phyloP scores from a whole-genome alignment of 169 alveolate genomes.

The Miamiensis avidus region DNA sequence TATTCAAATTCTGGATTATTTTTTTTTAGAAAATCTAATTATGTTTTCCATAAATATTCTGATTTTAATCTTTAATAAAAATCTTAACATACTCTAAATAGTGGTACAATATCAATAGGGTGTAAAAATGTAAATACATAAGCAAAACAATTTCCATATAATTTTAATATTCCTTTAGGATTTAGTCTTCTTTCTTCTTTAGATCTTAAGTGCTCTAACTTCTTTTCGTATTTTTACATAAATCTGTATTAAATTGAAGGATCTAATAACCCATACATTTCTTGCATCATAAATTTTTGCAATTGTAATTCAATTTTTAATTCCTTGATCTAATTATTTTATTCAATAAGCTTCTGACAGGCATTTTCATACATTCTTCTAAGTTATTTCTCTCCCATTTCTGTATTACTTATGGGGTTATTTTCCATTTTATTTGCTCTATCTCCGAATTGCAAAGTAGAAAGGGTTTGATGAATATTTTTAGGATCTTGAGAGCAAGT shows the following conservation, averaged over 20 bases:
- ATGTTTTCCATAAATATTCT: not conserved
- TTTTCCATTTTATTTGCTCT: slow-evolving; percentile 80
- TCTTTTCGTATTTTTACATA: too few species aligned
- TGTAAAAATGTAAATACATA: not conserved
- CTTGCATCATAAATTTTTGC: too few species aligned
- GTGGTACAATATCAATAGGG: not conserved
- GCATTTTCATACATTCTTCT: not conserved
- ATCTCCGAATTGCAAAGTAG: slow-evolving; percentile 72
- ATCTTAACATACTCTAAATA: not conserved
- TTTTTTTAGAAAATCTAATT: not conserved
- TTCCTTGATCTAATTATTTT: too few species aligned
- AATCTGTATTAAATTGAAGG: not conserved
- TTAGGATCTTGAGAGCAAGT: slow-evolving; percentile 69
- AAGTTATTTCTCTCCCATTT: not conserved
- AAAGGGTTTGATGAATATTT: slow-evolving; percentile 70
- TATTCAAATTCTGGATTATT: not conserved
- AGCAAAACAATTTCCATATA: not conserved
- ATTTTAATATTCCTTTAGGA: not conserved
- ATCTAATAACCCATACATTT: not conserved
- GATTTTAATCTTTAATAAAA: not conserved
- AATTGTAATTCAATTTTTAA: too few species aligned
- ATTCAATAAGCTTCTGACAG: not conserved
- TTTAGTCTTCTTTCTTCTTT: not conserved
- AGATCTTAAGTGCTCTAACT: not conserved
- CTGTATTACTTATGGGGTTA: slow-evolving; percentile 78